phyloP scores from a whole-genome alignment of 2,329 filamentous ascomycete species.

The Coleophoma crateriformis region DNA sequence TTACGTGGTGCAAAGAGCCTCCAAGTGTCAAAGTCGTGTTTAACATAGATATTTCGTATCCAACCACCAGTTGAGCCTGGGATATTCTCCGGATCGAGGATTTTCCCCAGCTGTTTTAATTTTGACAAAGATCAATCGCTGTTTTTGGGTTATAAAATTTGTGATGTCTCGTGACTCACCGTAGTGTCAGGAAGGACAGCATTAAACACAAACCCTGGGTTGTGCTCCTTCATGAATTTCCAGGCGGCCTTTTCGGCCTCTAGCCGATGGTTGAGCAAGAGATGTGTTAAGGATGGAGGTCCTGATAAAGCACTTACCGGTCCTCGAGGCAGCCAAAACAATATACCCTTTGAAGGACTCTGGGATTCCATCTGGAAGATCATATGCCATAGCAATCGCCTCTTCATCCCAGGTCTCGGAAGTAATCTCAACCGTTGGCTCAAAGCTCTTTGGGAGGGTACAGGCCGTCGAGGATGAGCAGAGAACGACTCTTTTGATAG shows the following conservation, averaged over 20 bases:
- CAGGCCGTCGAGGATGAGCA: slow-evolving; percentile 2
- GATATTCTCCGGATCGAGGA: not conserved
- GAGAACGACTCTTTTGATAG: slow-evolving; percentile 2
- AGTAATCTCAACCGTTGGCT: not conserved
- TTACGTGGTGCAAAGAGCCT: not conserved
- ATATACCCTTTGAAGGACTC: not conserved
- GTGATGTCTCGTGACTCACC: not conserved
- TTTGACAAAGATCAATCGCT: not conserved
- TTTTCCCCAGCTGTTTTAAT: not conserved
- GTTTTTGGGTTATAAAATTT: too few species aligned
- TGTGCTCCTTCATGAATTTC: not conserved
- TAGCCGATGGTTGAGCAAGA: not conserved
- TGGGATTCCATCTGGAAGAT: not conserved
- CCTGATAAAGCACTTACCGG: not conserved
- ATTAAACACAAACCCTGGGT: not conserved
- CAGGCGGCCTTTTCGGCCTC: not conserved
- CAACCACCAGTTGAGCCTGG: not conserved
- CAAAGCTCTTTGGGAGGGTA: not conserved
- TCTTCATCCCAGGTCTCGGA: not conserved
- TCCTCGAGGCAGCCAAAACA: not conserved
- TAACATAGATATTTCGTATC: not conserved
- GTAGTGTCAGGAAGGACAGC: not conserved
- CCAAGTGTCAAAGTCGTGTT: not conserved
- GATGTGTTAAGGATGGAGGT: not conserved
- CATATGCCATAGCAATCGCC: not conserved